phyloP scores from a whole-genome alignment of 2,329 filamentous ascomycete species.

The Coniochaeta sp. region DNA sequence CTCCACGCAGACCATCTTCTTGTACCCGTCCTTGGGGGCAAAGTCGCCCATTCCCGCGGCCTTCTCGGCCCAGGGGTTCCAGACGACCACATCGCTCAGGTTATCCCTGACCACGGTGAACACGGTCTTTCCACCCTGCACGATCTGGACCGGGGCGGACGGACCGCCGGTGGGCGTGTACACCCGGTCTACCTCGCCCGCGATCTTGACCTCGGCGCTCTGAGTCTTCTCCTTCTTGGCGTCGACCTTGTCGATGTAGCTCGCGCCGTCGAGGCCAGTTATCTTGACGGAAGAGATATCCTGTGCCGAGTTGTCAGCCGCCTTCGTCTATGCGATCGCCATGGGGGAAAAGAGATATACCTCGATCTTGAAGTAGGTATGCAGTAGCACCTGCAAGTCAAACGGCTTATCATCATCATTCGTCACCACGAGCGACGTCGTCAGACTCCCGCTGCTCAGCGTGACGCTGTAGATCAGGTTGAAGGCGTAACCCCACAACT shows the following conservation, averaged over 20 bases:
- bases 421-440: constrained; percentile 77
- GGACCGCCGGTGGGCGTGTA: constrained; percentile 67
- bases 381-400: constrained; percentile 86
- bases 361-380: constrained; percentile 79
- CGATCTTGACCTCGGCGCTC: constrained; percentile 58
- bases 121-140: constrained; percentile 53
- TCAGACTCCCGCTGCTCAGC: constrained; percentile 64
- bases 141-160: constrained; percentile 48
- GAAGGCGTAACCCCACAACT: constrained; percentile 81
- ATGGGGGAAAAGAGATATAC: constrained; percentile 40
- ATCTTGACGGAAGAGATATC: constrained; percentile 71
- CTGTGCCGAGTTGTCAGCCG: constrained; percentile 32
- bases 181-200: constrained; percentile 78
- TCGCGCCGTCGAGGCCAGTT: constrained; percentile 66
- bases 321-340: not conserved
- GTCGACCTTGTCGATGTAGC: constrained; percentile 81
- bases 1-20: constrained; percentile 92
- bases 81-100: constrained; percentile 82
- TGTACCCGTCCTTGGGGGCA: constrained; percentile 79
- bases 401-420: constrained; percentile 80
- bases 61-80: constrained; percentile 95
- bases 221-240: constrained; percentile 57
- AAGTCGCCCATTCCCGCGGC: constrained; percentile 79
- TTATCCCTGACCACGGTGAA: constrained; percentile 79
- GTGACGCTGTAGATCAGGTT: constrained; percentile 91